Percentiles rank a stretch among this genome's conserved stretches.
phyloP scores from a whole-genome alignment of 2,329 filamentous ascomycete genomes.

The Cladophialophora bantiana region DNA sequence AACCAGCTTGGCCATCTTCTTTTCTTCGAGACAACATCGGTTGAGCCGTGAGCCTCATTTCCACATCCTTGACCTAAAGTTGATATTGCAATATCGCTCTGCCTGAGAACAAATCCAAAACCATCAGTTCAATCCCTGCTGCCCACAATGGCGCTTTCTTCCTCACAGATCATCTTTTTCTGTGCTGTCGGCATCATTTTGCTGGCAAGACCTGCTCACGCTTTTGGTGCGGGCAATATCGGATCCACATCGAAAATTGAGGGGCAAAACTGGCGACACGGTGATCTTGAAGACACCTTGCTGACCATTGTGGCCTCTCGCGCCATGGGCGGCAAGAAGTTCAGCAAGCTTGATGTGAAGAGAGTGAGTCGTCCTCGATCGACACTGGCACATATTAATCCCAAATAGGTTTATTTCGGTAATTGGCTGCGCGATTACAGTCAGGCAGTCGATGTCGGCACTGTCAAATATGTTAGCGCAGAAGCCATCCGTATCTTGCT shows the following conservation, averaged over 20 bases:
- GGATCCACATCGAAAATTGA: constrained; percentile 78
- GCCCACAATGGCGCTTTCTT: constrained; percentile 37
- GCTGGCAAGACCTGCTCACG: constrained; percentile 72
- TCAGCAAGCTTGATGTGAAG: constrained; percentile 85
- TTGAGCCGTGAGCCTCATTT: neutral
- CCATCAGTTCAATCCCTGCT: neutral
- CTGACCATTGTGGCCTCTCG: constrained; percentile 73
- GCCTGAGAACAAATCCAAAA: neutral
- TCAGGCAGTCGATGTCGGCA: constrained; percentile 91
- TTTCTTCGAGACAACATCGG: neutral
- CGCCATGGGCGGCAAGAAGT: constrained; percentile 75
- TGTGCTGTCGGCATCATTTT: constrained; percentile 59
- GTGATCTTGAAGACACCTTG: constrained; percentile 91
- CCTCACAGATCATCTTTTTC: constrained; percentile 35
- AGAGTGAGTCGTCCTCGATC: constrained; percentile 34
- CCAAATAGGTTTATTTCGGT: constrained; percentile 80
- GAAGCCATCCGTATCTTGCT: constrained; percentile 90
- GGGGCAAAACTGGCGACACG: constrained; percentile 87
- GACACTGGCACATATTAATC: neutral
- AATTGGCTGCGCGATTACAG: constrained; percentile 96
- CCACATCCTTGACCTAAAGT: neutral
- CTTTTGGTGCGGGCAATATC: constrained; percentile 90
- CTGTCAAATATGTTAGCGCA: constrained; percentile 86
- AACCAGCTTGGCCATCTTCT: neutral
- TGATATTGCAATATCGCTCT: neutral